Percentiles rank a stretch among this genome's conserved stretches.
Evolutionary conservation across 495 filamentous ascomycete genomes (phyloP).

Genomic region (Astrothelium subdiscretum): DNA sequence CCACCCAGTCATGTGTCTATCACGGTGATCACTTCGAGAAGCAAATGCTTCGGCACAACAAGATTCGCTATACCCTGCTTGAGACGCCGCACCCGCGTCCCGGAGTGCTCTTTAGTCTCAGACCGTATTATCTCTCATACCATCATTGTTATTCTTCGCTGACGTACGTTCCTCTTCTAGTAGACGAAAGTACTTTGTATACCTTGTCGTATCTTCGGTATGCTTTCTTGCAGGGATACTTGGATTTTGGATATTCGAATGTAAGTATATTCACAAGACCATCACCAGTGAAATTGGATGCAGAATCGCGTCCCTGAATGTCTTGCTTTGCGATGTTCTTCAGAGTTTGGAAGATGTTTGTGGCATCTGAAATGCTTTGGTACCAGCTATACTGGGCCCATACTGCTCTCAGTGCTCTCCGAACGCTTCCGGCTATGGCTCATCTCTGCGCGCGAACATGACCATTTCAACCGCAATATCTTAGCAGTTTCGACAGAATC

Average conservation of each 20-base stretch:
- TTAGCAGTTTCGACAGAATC: not conserved
- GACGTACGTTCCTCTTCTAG: not conserved
- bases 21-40: not conserved
- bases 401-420: too few species aligned
- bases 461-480: too few species aligned
- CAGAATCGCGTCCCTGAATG: too few species aligned
- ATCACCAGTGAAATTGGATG: not conserved
- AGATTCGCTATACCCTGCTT: not conserved
- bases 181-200: not conserved
- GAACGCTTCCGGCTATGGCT: too few species aligned
- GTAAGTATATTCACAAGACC: not conserved
- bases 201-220: not conserved
- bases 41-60: not conserved
- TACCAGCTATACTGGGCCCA: too few species aligned
- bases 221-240: constrained; percentile 1
- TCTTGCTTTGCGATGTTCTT: too few species aligned
- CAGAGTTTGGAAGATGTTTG: too few species aligned
- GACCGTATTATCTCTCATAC: not conserved
- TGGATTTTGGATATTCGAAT: not conserved
- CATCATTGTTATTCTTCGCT: not conserved
- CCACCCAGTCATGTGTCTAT: not conserved
- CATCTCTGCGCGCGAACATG: too few species aligned
- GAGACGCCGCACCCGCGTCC: not conserved
- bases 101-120: not conserved
- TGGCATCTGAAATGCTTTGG: too few species aligned